Evolutionary conservation across 345 rosid species (phyloP), one percentile per base, ranked within the genome.

Genomic region (Durio zibethinus): DNA sequence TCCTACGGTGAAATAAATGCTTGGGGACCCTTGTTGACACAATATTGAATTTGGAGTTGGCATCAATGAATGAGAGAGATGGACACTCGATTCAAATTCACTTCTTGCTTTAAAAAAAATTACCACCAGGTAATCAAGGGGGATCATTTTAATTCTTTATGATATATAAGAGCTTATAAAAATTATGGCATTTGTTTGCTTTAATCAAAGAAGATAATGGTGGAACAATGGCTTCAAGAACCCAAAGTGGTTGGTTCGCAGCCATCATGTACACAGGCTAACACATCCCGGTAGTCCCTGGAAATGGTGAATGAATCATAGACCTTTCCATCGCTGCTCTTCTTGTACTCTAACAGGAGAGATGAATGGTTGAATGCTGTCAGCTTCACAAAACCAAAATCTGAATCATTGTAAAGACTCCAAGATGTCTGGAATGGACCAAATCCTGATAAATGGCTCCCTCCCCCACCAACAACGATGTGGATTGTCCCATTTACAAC

Each of bases 391-490:
- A 93, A 95, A 56, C 99, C 98, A 45, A 7, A 90, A 78, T 93
- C 97, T 16, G 64, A 83, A 76, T 95, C 98, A 80, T 89, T 84
- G 82, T 88, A 85, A 18, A 95, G 65, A 82, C 98, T 93, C 98
- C 99, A 92, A 11, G 75, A 72, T 2, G 61, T 67, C 70, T 7
- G 93, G 91, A 0, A 35, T 47, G 43, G 85, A 70, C 94, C 91
- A 84, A 85, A 95, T 3, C 61, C 5, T 12, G 97, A 86, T 59
- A 95, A 83, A 76, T 92, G 96, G 85, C 88, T 80, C 60, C 98
- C 99, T 70, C 83, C 98, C 59, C 99, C 98, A 3, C 97, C 99
- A 45, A 75, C 97, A 2, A 95, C 99, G 2, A 95, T 87, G 70
- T 92, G 91, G 75, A 93, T 95, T 50, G 99, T 93, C 71, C 97